Evolutionary conservation across 208 protist species (phyloP).

Genomic region (Trypanosoma caninum): DNA sequence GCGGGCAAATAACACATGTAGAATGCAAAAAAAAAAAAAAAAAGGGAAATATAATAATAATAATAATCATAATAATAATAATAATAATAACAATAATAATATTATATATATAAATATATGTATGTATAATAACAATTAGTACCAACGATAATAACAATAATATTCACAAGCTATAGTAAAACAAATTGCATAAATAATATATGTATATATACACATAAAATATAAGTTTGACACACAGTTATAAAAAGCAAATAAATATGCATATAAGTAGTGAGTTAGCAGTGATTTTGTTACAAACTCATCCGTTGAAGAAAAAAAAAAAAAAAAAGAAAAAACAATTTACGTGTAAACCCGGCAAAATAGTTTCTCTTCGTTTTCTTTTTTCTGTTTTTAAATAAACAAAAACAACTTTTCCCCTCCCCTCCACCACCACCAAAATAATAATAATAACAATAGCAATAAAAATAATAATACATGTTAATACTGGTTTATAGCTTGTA

Average conservation of each 20-base stretch:
- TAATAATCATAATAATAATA: constrained; percentile 7
- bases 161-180: background rate
- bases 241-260: background rate
- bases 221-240: background rate
- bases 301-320: background rate
- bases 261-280: too few relatives aligned
- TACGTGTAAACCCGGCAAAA: too few relatives aligned
- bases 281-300: too few relatives aligned
- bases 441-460: background rate
- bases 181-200: background rate
- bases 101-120: too few relatives aligned
- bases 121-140: too few relatives aligned
- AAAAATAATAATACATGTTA: background rate
- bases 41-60: constrained; percentile 1
- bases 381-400: too few relatives aligned
- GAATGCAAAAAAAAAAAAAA: background rate
- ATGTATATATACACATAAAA: background rate
- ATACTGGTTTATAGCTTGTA: background rate
- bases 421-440: too few relatives aligned
- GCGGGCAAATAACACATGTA: background rate
- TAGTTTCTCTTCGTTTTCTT: too few relatives aligned
- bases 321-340: background rate
- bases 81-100: constrained; percentile 4
- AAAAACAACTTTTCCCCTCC: too few relatives aligned
- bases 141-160: background rate